Conservation (phyloP, 179 eudicot genomes). For the Silene coronaria region DNA sequence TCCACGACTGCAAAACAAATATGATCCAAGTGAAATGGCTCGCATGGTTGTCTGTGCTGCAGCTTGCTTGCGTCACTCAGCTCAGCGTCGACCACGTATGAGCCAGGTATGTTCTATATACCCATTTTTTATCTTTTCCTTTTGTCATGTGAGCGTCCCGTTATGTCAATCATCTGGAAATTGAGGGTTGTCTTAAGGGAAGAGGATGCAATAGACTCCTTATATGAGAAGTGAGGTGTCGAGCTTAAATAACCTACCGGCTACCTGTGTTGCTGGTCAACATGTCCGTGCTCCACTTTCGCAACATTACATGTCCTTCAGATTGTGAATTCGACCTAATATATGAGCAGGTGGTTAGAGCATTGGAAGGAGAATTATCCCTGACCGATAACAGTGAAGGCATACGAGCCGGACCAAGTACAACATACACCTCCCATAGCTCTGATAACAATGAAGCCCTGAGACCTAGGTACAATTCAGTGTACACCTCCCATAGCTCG, state of each 20-base stretch:
- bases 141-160: too few relatives aligned
- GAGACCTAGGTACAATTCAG: slow-evolving; percentile 67
- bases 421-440: slow-evolving; percentile 48
- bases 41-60: slow-evolving; percentile 63
- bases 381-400: slow-evolving; percentile 75
- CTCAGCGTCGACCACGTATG: slow-evolving; percentile 51
- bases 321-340: slow-evolving; percentile 9
- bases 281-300: neutral
- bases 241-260: too few relatives aligned
- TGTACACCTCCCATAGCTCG: slow-evolving; percentile 68
- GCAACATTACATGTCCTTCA: neutral
- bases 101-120: slow-evolving; percentile 40
- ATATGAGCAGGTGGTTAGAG: slow-evolving; percentile 82
- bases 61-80: slow-evolving; percentile 52
- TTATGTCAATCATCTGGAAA: too few relatives aligned
- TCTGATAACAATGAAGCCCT: slow-evolving; percentile 75
- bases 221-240: too few relatives aligned
- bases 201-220: too few relatives aligned
- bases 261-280: neutral
- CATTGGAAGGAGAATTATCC: slow-evolving; percentile 84
- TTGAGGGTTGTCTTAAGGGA: too few relatives aligned
- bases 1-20: slow-evolving; percentile 30
- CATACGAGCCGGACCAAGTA: slow-evolving; percentile 70
- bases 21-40: slow-evolving; percentile 45
- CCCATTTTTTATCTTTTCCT: too few relatives aligned